A percentile compares a stretch with the other conserved stretches of the same genome.
These are phyloP conservation scores for Aspergillus homomorphus DNA, from an alignment of 495 filamentous ascomycete genomes.

Conservation along the genomic window DNA sequence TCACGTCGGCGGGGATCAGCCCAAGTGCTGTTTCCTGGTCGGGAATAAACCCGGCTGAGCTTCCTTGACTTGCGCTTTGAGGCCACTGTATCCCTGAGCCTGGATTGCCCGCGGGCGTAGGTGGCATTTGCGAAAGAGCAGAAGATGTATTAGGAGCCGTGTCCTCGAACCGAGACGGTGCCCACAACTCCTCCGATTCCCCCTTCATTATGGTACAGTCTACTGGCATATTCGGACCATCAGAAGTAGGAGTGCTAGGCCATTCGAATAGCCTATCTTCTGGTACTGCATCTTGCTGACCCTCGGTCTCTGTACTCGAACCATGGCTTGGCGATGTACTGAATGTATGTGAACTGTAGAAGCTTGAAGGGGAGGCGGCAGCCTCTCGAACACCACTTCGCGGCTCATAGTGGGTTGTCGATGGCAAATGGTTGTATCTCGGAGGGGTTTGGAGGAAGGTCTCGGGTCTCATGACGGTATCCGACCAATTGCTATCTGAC, in stretches of 20 bases:
- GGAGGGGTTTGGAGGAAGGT: slow-evolving; percentile 18
- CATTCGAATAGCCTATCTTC: slow-evolving; percentile 19
- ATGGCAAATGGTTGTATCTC: slow-evolving; percentile 20
- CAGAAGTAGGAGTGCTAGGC: slow-evolving; percentile 24
- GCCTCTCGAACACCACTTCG: slow-evolving; percentile 19
- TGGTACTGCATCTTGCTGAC: slow-evolving; percentile 2
- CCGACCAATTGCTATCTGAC: slow-evolving; percentile 19
- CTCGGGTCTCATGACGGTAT: slow-evolving; percentile 19
- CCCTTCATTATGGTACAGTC: slow-evolving; percentile 12
- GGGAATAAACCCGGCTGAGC: neutral
- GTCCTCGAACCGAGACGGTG: slow-evolving; percentile 4
- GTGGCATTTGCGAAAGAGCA: slow-evolving; percentile 5
- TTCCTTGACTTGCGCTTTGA: neutral
- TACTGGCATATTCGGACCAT: slow-evolving; percentile 16
- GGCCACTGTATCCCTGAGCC: neutral
- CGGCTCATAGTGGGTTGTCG: slow-evolving; percentile 18
- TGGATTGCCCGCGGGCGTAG: neutral
- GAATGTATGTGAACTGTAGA: slow-evolving; percentile 25
- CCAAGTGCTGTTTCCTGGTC: neutral
- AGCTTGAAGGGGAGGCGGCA: slow-evolving; percentile 25
- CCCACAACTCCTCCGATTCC: slow-evolving; percentile 18
- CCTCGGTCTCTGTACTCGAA: slow-evolving; percentile 16
- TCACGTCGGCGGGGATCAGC: slow-evolving; percentile 9
- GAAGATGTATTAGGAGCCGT: neutral
- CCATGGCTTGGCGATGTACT: slow-evolving; percentile 28